These are phyloP conservation scores for Coffea humblotiana DNA, from an alignment of 305 asterid genomes.

Conservation along the genomic window DNA sequence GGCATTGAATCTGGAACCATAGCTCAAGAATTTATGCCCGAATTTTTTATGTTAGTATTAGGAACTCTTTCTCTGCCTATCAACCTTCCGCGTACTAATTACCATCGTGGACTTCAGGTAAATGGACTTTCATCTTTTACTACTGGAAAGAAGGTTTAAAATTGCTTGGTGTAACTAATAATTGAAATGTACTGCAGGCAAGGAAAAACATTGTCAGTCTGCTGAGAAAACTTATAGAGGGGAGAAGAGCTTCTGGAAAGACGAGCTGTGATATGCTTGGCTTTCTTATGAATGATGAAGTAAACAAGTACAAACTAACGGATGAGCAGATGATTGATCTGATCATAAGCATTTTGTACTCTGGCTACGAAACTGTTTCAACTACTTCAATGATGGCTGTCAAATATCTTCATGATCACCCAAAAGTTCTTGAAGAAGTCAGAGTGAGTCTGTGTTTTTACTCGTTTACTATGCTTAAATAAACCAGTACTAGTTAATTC, in stretches of 20 bases:
- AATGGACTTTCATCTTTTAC: not conserved
- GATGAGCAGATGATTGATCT: conserved; percentile 90
- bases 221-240: conserved; percentile 62
- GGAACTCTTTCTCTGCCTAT: conserved; percentile 96
- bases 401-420: conserved; percentile 96
- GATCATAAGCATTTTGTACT: conserved; percentile 83
- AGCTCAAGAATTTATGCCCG: conserved; percentile 78
- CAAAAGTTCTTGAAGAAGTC: conserved; percentile 81
- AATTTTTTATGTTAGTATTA: conserved; percentile 77
- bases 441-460: conserved; percentile 45
- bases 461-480: not conserved
- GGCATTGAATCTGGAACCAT: conserved; percentile 68
- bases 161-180: not conserved
- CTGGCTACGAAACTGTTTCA: conserved; percentile 94
- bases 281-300: conserved; percentile 48
- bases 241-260: conserved; percentile 56
- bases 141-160: not conserved
- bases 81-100: conserved; percentile 83
- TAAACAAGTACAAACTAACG: conserved; percentile 58
- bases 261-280: conserved; percentile 77
- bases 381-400: conserved; percentile 99
- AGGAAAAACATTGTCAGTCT: conserved; percentile 55
- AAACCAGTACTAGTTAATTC: not conserved
- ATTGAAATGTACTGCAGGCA: conserved; percentile 25
- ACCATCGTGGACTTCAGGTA: conserved; percentile 85